These are phyloP conservation scores for Phytopythium ostracodes DNA, from an alignment of 352 stramenopile species.

Conservation along the genomic window DNA sequence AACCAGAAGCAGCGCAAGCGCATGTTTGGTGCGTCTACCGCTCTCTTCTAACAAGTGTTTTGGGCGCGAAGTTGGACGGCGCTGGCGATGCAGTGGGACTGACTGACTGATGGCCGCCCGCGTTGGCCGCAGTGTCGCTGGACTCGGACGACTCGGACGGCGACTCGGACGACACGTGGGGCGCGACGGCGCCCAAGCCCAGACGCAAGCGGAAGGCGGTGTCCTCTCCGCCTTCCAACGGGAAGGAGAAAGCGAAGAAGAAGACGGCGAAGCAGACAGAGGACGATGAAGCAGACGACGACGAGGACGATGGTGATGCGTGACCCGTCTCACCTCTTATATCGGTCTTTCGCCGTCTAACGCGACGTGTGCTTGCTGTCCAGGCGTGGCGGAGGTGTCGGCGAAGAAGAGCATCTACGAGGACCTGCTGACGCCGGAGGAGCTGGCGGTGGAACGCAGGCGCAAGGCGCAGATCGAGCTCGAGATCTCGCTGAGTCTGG, in stretches of 20 bases:
- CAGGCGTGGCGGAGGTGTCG: not conserved
- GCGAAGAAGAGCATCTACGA: conserved; percentile 15
- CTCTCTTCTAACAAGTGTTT: not conserved
- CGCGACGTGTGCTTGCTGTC: not conserved
- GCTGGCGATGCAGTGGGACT: too few relatives aligned
- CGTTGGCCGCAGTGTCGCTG: conserved; percentile 27
- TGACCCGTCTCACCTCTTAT: not conserved
- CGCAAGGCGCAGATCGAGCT: conserved; percentile 38
- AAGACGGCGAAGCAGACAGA: not conserved
- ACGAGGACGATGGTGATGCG: conserved; percentile 16
- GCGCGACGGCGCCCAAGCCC: conserved; percentile 13
- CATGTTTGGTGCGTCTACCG: not conserved
- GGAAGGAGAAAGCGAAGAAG: conserved; percentile 10
- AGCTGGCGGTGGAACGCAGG: conserved; percentile 30
- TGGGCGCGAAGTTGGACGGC: too few relatives aligned
- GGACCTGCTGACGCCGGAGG: conserved; percentile 31
- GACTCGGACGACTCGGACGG: conserved; percentile 15
- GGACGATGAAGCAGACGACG: not conserved
- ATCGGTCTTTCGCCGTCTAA: not conserved
- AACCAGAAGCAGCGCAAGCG: conserved; percentile 50
- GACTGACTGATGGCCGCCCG: too few relatives aligned
- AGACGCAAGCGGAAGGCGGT: conserved; percentile 9
- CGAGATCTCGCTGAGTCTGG: conserved; percentile 49
- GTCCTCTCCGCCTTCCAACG: conserved; percentile 11
- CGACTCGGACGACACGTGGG: conserved; percentile 14